These are phyloP conservation scores for Aspergillus intermedius DNA, from an alignment of 2,329 filamentous ascomycete species.

Conservation along the genomic window DNA sequence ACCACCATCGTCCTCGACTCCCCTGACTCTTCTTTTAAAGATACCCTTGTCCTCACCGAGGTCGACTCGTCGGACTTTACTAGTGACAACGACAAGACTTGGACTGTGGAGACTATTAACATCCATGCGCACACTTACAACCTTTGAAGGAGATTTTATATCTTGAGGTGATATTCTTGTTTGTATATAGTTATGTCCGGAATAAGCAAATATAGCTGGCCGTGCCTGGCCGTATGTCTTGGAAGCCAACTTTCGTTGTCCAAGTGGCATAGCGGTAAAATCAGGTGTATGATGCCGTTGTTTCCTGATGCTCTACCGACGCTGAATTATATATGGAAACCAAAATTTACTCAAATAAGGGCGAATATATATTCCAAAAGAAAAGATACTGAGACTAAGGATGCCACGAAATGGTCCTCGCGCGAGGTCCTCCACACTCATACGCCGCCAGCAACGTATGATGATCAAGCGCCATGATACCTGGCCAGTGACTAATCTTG, in stretches of 20 bases:
- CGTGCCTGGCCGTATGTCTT: too few relatives aligned
- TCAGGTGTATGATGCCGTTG: too few relatives aligned
- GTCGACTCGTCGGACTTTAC: conserved; percentile 20
- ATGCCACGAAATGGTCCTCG: conserved; percentile 14
- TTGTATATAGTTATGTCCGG: too few relatives aligned
- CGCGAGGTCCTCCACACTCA: conserved; percentile 22
- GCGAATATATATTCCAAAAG: background rate
- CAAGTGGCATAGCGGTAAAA: too few relatives aligned
- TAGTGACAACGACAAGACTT: conserved; percentile 21
- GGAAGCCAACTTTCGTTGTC: too few relatives aligned
- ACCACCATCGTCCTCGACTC: conserved; percentile 25
- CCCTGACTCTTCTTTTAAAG: conserved; percentile 19
- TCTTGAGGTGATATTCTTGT: too few relatives aligned
- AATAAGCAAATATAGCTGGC: too few relatives aligned
- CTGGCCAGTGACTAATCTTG: conserved; percentile 35
- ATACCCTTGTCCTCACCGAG: conserved; percentile 23
- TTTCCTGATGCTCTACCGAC: too few relatives aligned
- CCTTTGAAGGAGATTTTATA: background rate
- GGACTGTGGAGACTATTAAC: conserved; percentile 21
- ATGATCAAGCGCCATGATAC: conserved; percentile 24
- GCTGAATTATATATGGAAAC: too few relatives aligned
- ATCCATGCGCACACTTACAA: conserved; percentile 22
- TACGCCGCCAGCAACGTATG: conserved; percentile 22
- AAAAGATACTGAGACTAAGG: background rate
- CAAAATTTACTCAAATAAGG: too few relatives aligned